Conservation (phyloP, 345 rosid species). For the Melaleuca quinquenervia region DNA sequence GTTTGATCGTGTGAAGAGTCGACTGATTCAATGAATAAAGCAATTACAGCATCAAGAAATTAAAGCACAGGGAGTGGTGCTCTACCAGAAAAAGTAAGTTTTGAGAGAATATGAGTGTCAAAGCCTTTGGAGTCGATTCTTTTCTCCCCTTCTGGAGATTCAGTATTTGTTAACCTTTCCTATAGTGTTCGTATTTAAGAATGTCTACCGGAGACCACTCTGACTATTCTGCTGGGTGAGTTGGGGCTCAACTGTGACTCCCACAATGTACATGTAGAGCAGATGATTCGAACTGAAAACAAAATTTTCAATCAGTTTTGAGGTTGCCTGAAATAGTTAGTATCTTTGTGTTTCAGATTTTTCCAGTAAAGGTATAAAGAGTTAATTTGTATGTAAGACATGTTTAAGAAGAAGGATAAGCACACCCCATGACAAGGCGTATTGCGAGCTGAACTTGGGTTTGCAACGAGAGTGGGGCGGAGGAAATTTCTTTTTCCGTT, state of each 20-base stretch:
- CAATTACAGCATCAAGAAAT: background rate
- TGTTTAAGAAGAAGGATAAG: background rate
- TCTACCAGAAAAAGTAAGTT: background rate
- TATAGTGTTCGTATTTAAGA: background rate
- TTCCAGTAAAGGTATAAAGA: background rate
- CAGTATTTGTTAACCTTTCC: background rate
- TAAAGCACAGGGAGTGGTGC: background rate
- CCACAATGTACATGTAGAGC: background rate
- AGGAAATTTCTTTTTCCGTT: background rate
- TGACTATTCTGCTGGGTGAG: background rate
- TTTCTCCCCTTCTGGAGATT: background rate
- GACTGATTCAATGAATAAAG: background rate
- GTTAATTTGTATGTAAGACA: background rate
- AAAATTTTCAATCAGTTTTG: background rate
- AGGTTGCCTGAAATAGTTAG: background rate
- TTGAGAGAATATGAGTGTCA: background rate
- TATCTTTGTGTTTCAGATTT: background rate
- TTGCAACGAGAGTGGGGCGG: background rate
- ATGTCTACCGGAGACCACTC: background rate
- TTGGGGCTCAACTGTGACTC: background rate
- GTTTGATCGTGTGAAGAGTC: background rate
- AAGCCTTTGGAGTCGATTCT: background rate
- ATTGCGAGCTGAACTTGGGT: background rate
- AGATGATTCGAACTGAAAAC: background rate
- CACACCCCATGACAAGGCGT: background rate